A percentile compares a stretch with the other conserved stretches of the same genome.
These are phyloP conservation scores for Lathyrus sativus DNA, from an alignment of 306 rosid genomes.

Conservation along the genomic window DNA sequence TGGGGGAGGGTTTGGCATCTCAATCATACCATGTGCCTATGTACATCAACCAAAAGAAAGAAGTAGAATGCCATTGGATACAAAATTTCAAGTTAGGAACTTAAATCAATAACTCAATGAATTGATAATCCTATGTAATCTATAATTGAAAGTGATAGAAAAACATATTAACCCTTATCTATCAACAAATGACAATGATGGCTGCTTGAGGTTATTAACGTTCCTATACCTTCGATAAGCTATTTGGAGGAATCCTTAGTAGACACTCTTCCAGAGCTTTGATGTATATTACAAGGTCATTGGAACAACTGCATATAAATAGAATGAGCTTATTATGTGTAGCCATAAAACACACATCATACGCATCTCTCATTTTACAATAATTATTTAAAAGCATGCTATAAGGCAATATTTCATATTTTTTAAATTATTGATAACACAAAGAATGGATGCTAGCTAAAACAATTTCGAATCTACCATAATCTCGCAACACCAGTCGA, in stretches of 20 bases:
- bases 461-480: constrained; percentile 56
- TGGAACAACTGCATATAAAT: constrained; percentile 59
- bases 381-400: constrained; percentile 10
- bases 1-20: constrained; percentile 94
- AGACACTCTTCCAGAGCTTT: constrained; percentile 68
- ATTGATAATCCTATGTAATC: neutral
- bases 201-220: constrained; percentile 21
- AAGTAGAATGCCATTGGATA: constrained; percentile 33
- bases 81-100: constrained; percentile 20
- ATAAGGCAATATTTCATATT: constrained; percentile 13
- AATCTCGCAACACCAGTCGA: constrained; percentile 96
- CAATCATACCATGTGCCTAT: constrained; percentile 84
- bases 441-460: constrained; percentile 35
- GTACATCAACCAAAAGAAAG: constrained; percentile 29
- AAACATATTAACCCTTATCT: neutral
- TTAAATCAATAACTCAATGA: neutral
- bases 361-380: neutral
- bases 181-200: constrained; percentile 12
- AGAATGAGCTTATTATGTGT: constrained; percentile 12
- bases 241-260: constrained; percentile 81
- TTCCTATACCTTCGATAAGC: constrained; percentile 77
- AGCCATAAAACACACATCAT: neutral
- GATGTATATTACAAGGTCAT: constrained; percentile 71
- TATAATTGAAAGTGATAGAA: too few species aligned
- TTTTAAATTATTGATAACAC: constrained; percentile 10